Conservation (phyloP, 179 eudicot genomes). For the Amaranthus tricolor region DNA sequence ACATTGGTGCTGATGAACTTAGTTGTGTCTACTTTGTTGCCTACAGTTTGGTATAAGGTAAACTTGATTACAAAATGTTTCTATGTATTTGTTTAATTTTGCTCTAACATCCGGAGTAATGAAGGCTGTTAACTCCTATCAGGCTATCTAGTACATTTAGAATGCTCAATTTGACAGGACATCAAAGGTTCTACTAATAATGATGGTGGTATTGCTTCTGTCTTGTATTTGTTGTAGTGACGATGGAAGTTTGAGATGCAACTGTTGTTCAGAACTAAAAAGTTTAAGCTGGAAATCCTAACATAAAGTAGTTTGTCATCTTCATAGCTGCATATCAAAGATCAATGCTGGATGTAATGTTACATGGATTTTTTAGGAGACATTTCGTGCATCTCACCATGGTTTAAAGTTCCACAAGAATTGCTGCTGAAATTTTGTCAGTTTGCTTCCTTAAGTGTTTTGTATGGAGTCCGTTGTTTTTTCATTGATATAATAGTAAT, state of each 20-base stretch:
- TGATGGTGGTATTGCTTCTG: not conserved
- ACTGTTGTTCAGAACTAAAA: not conserved
- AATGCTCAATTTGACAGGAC: constrained; percentile 14
- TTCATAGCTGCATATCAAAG: not conserved
- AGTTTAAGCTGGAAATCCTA: not conserved
- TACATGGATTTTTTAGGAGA: not conserved
- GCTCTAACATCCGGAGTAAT: not conserved
- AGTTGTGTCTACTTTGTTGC: constrained; percentile 4
- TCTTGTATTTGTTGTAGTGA: not conserved
- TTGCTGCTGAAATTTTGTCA: not conserved
- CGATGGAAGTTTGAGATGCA: not conserved
- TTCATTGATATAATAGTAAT: not conserved
- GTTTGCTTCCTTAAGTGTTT: not conserved
- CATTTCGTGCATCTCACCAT: not conserved
- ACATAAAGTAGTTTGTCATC: constrained; percentile 4
- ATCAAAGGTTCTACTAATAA: constrained; percentile 7
- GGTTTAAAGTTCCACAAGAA: too few species aligned
- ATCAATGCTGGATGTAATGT: constrained; percentile 7
- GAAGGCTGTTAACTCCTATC: not conserved
- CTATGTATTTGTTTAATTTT: not conserved
- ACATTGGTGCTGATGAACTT: not conserved
- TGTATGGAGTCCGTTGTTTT: not conserved
- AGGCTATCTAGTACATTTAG: constrained; percentile 4
- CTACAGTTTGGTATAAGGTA: not conserved
- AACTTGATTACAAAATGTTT: not conserved